A percentile compares a stretch with the other conserved stretches of the same genome.
phyloP scores from a whole-genome alignment of 177 flowering plant species.

The Vitis hybrid region DNA sequence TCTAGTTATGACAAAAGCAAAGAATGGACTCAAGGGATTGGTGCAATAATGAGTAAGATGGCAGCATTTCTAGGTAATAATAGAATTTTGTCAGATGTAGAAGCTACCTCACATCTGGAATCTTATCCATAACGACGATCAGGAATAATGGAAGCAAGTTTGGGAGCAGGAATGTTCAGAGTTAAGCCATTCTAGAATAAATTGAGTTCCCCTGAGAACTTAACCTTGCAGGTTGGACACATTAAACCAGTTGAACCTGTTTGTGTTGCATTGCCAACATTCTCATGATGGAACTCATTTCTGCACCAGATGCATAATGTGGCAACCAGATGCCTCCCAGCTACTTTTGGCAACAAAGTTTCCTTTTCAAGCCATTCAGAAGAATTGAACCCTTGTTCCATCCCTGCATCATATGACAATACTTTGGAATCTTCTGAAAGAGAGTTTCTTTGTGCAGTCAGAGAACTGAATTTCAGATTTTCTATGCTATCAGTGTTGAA shows the following conservation, averaged over 20 bases:
- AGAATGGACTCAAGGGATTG: too few species aligned
- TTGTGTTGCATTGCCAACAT: constrained; percentile 18
- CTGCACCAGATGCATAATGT: constrained; percentile 43
- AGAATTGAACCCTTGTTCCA: constrained; percentile 27
- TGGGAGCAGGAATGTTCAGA: background rate
- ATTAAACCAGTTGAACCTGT: constrained; percentile 30
- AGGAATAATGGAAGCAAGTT: constrained; percentile 2
- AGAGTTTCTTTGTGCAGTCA: constrained; percentile 28
- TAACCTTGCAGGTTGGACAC: constrained; percentile 45
- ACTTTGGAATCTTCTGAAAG: constrained; percentile 25
- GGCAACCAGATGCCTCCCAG: constrained; percentile 18
- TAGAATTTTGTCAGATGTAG: background rate
- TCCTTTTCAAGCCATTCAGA: constrained; percentile 39
- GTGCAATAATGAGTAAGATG: too few species aligned
- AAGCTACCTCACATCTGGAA: constrained; percentile 12
- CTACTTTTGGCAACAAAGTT: constrained; percentile 26
- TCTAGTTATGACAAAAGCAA: too few species aligned
- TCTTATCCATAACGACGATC: background rate
- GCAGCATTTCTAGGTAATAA: too few species aligned
- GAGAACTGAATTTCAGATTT: constrained; percentile 38
- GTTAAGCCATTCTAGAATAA: constrained; percentile 7
- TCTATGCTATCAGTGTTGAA: constrained; percentile 24
- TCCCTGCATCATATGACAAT: constrained; percentile 18
- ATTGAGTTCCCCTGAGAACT: constrained; percentile 27
- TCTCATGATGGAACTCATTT: constrained; percentile 34